Conservation (phyloP, 805 yeast genomes). For the Ogataea zsoltii region DNA sequence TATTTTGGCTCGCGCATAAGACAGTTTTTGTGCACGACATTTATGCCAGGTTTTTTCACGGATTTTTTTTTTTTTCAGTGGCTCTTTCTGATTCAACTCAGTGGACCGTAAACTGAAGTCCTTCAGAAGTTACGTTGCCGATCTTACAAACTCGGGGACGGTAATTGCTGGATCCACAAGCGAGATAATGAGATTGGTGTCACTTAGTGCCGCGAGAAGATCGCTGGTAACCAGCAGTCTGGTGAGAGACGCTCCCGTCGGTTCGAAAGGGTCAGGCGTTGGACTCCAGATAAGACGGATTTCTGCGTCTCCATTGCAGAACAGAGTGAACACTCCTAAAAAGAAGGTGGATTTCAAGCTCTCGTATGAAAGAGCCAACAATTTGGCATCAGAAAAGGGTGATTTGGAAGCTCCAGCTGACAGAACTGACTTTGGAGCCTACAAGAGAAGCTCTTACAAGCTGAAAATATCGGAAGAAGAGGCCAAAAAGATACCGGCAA, state of each 20-base stretch:
- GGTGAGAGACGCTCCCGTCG: conserved; percentile 1
- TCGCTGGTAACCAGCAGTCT: conserved; percentile 2
- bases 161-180: no score
- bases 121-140: no score
- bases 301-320: conserved; percentile 17
- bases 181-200: conserved; percentile 10
- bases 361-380: conserved; percentile 32
- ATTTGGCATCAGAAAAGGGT: conserved; percentile 13
- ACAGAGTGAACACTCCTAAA: conserved; percentile 7
- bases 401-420: conserved; percentile 23
- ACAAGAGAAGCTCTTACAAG: conserved; percentile 29
- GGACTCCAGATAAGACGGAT: conserved; percentile 9
- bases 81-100: not conserved
- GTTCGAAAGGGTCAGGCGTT: not conserved
- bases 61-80: conserved; percentile 11
- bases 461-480: conserved; percentile 46
- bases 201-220: conserved; percentile 14
- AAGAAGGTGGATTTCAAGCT: conserved; percentile 24
- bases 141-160: no score
- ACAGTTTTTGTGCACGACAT: not conserved
- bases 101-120: no score
- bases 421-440: conserved; percentile 34
- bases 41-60: conserved; percentile 15
- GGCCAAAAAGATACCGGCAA: conserved; percentile 64
- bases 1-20: no score